Base-by-base conservation (phyloP, 164 flowering plant genomes). In the Vitis amurensis region DNA sequence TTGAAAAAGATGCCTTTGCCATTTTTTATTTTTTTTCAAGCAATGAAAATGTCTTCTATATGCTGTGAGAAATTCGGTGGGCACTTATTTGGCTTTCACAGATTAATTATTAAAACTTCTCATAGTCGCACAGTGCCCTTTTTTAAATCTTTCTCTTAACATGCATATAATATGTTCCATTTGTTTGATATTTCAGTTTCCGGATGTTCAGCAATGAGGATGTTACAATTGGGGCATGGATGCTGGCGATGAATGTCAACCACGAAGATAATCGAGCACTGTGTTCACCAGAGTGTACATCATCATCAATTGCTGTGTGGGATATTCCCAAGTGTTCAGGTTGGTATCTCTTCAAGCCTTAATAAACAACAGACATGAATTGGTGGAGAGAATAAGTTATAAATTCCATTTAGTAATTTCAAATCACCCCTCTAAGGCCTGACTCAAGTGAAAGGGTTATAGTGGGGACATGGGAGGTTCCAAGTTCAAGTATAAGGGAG, bases 201-300 rank as follows among this genome's bases (percentile, higher is more conserved):
- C 84, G 98, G 64, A 90, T 93, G 98, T 95, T 95, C 73, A 93
- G 97, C 84, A 95, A 95, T 81, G 98, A 95, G 80, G 99, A 95
- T 86, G 98, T 93, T 19, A 96, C 97, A 23, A 90, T 96, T 78
- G 98, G 99, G 62, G 84, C 98, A 7, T 93, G 98, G 99, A 95
- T 95, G 97, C 97, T 95, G 64, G 97, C 99, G 66, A 93, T 95
- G 99, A 96, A 96, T 79, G 98, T 91, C 67, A 86, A 90, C 37
- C 97, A 91, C 66, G 99, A 96, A 81, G 79, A 96, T 61, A 76
- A 80, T 55, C 71, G 77, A 68, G 80, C 78, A 61, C 76, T 96
- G 3, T 96, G 99, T 74, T 66, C 74, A 55, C 75, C 92, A 55
- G 85, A 86, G 47, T 96, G 98, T 62, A 80, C 94, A 15, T 69